Percentiles rank a stretch among this genome's conserved stretches.
These are phyloP conservation scores for Paraphoma sp. DNA, from an alignment of 2,329 filamentous ascomycete species.

Conservation along the genomic window DNA sequence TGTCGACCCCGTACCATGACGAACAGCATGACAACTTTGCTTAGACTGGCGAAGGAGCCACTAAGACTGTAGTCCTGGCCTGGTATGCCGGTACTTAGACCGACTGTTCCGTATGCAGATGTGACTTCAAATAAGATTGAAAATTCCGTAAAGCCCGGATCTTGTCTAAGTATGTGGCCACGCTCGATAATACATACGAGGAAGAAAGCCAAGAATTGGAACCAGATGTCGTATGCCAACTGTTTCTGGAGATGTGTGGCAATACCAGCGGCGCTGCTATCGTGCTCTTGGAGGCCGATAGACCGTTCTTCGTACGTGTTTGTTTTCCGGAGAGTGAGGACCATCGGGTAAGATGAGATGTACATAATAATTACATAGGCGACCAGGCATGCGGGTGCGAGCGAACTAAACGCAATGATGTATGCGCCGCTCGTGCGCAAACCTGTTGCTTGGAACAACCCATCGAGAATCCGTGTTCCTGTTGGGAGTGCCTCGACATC, in stretches of 20 bases:
- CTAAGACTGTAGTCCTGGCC: conserved; percentile 62
- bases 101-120: conserved; percentile 67
- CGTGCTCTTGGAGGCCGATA: conserved; percentile 62
- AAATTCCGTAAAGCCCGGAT: conserved; percentile 38
- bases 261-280: conserved; percentile 20
- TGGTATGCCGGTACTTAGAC: conserved; percentile 64
- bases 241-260: conserved; percentile 66
- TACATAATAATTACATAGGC: conserved; percentile 72
- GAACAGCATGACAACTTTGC: conserved; percentile 64
- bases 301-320: conserved; percentile 76
- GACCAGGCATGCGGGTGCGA: conserved; percentile 64
- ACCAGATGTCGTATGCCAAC: conserved; percentile 72
- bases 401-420: conserved; percentile 65
- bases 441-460: conserved; percentile 67
- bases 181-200: conserved; percentile 68
- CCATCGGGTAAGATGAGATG: conserved; percentile 68
- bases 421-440: conserved; percentile 72
- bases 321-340: conserved; percentile 70
- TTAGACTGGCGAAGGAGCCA: conserved; percentile 61
- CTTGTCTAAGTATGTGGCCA: conserved; percentile 55
- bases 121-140: conserved; percentile 62
- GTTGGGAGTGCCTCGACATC: conserved; percentile 60
- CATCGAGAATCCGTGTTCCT: conserved; percentile 65
- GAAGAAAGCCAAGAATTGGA: conserved; percentile 66
- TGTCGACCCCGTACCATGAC: conserved; percentile 58